Evolutionary conservation across 495 filamentous ascomycete genomes (phyloP), one percentile per base, ranked within the genome.

Genomic region (Talaromyces ruber): DNA sequence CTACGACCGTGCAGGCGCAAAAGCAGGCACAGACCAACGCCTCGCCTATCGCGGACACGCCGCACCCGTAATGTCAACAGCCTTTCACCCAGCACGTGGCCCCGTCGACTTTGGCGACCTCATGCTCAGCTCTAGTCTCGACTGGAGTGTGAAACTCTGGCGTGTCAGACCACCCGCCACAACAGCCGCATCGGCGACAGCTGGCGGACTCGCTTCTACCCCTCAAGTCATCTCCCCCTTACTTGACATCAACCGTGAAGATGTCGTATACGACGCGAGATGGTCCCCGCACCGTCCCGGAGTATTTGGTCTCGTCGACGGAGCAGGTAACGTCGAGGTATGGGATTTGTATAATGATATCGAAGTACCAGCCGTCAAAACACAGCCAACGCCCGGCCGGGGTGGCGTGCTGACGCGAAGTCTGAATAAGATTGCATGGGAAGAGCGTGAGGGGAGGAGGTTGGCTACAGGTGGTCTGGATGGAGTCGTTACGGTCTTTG

Each of bases 71-170:
- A 98, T 97, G 90, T 92, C 89, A 14, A 86, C 97, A 22, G 86
- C 92, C 68, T 99, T 97, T 78, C 94, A 99, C 67, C 95, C 94
- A 1, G 88, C 90, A 4, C 85, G 88, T 7, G 94, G 94, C 8
- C 88, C 89, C 3, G 86, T 97, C 45, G 95, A 99, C 72, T 85
- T 99, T n/a, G 92, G 93, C 28, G 95, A 99, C 64, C 79, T 99
- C 3, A 88, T 98, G 51, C 81, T 99, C 32, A 90, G 86, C 24
- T 86, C 88, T 12, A 89, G 86, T 50, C 78, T 98, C 12, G 94
- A 99, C 77, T 99, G 94, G 94, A 93, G 86, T 67, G 92, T 97
- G 62, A 97, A 95, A 74, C 79, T 99, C 25, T 99, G 94, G 94
- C 93, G 92, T 72, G 88, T 93, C 21, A 85, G 90, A 3, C 87